A percentile compares a stretch with the other conserved stretches of the same genome.
Evolutionary conservation across 164 flowering plant genomes (phyloP).

Genomic region (Saururus chinensis): DNA sequence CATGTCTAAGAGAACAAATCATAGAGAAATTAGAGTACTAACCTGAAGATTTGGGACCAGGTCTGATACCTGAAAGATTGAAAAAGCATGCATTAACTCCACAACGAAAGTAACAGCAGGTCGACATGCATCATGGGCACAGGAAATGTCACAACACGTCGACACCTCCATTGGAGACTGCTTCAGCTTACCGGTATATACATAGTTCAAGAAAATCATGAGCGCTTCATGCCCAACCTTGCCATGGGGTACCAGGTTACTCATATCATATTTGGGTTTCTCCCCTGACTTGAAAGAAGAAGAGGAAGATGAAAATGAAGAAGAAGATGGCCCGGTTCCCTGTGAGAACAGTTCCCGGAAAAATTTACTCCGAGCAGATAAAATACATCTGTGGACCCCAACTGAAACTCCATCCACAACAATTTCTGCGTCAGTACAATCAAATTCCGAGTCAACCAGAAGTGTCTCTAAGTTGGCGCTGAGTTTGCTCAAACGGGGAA

Average conservation of each 20-base stretch:
- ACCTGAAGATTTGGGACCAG: conserved; percentile 65
- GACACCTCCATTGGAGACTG: conserved; percentile 50
- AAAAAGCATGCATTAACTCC: conserved; percentile 59
- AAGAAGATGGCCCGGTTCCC: conserved; percentile 12
- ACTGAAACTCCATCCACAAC: conserved; percentile 41
- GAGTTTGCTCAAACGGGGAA: conserved; percentile 42
- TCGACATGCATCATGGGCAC: conserved; percentile 59
- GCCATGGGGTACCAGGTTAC: conserved; percentile 47
- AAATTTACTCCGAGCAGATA: conserved; percentile 54
- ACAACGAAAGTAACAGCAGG: conserved; percentile 61
- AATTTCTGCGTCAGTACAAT: conserved; percentile 51
- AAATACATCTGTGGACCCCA: conserved; percentile 55
- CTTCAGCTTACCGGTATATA: conserved; percentile 62
- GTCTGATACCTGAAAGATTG: conserved; percentile 51
- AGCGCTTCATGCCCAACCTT: conserved; percentile 58
- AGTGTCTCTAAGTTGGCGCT: conserved; percentile 48
- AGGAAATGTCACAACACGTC: conserved; percentile 48
- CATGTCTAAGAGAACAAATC: background rate
- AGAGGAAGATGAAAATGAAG: no score
- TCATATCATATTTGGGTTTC: conserved; percentile 39
- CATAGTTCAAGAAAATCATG: conserved; percentile 40
- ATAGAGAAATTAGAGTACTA: conserved; percentile 1
- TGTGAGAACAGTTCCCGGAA: conserved; percentile 38
- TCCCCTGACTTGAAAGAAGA: conserved; percentile 15
- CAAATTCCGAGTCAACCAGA: conserved; percentile 24